These are phyloP conservation scores for Sporothrix pseudoabietina DNA, from an alignment of 2,329 filamentous ascomycete genomes.

Conservation along the genomic window DNA sequence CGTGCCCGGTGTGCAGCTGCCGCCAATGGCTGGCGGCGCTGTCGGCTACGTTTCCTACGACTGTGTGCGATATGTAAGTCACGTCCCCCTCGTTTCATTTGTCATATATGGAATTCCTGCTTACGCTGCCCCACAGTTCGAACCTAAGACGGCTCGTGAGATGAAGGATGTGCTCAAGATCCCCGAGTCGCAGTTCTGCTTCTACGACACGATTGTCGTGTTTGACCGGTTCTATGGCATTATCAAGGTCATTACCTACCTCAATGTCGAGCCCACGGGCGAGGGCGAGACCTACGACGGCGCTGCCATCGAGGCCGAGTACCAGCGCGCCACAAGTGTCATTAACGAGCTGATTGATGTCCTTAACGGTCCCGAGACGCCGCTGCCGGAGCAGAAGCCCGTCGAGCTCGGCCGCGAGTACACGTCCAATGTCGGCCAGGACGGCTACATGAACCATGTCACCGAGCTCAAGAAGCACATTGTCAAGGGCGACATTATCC, in stretches of 20 bases:
- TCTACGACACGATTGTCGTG: constrained; percentile 91
- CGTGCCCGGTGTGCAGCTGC: constrained; percentile 79
- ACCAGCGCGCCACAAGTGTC: constrained; percentile 65
- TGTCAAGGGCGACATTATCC: constrained; percentile 89
- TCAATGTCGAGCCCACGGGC: constrained; percentile 55
- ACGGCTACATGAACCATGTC: constrained; percentile 91
- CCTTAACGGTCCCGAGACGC: constrained; percentile 72
- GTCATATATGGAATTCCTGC: neutral
- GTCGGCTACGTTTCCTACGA: constrained; percentile 98
- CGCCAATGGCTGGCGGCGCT: constrained; percentile 85
- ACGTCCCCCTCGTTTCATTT: neutral
- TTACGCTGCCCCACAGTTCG: constrained; percentile 63
- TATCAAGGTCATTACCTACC: constrained; percentile 90
- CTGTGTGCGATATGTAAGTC: constrained; percentile 70
- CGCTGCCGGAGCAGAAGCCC: constrained; percentile 73
- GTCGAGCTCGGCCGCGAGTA: constrained; percentile 76
- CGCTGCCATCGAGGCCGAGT: constrained; percentile 61
- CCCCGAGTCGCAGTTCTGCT: constrained; percentile 94
- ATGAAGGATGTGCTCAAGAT: constrained; percentile 87
- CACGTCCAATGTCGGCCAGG: constrained; percentile 85
- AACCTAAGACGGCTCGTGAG: constrained; percentile 88
- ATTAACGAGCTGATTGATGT: constrained; percentile 70
- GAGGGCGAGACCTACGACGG: constrained; percentile 30
- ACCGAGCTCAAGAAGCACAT: constrained; percentile 87
- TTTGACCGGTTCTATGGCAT: constrained; percentile 94